Base-by-base conservation (phyloP, 139 green algal genomes). In the Spirogloea muscicola region DNA sequence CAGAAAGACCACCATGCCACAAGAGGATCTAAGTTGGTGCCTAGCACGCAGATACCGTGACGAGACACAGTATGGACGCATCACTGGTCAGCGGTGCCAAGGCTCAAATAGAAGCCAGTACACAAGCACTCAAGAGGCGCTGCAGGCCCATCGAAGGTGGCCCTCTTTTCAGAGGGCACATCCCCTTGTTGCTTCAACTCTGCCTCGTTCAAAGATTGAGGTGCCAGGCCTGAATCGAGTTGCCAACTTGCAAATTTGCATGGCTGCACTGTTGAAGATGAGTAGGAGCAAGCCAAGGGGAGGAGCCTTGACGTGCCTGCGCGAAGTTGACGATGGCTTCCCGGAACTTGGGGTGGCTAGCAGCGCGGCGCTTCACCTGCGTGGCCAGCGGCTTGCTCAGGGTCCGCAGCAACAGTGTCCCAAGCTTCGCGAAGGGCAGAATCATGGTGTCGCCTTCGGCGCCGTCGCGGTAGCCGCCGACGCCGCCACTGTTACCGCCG, bases 321-420 rank as follows among this genome's bases (percentile, higher is more conserved):
- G 59, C 59, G 25, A 27, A 68, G 59, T 57, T 49, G 59, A 31
- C 59, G 40, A 68, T 68, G 38, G 38, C 29, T 13, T 27, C 59
- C 25, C 59, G 38, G 59, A 68, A 68, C 38, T 49, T 57, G 59
- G 59, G 59, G 40, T 49, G 38, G 38, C 38, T 68, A 27, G 40
- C 59, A 31, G 59, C 40, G 38, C 59, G 38, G 38, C 59, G 38
- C 40, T 68, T 68, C 6, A 68, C 55, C 7, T 29, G 29, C 38
- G 49, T 68, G 59, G 59, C 59, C 29, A 68, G 59, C 59, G 59
- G 59, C 59, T 68, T 68, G 40, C 59, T 68, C 10, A 68, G 40
- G 29, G 59, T 68, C 59, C 55, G 49, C 13, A 68, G 59, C 38
- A 68, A 25, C 38, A 68, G 16, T 3, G 29, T 31, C 1, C 59